phyloP scores from a whole-genome alignment of 768 basidiomycete species.

The Suillus variegatus region DNA sequence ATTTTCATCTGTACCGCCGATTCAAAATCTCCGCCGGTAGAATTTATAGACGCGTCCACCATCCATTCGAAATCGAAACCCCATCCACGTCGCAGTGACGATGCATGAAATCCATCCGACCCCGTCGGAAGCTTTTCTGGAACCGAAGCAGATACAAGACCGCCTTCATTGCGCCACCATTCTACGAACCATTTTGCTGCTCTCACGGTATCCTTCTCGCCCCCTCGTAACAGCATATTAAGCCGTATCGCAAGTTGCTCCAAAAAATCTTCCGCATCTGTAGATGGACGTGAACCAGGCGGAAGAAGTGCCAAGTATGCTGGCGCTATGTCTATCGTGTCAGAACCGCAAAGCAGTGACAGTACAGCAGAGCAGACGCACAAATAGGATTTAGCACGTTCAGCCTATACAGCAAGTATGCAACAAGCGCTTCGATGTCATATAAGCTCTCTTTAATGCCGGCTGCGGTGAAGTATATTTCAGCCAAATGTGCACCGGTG shows the following conservation, averaged over 20 bases:
- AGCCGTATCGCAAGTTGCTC: conserved; percentile 69
- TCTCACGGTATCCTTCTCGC: conserved; percentile 64
- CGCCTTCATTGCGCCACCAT: conserved; percentile 85
- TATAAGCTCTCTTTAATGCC: conserved; percentile 94
- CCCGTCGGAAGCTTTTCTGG: conserved; percentile 28
- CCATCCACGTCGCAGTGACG: conserved; percentile 60
- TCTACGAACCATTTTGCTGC: conserved; percentile 82
- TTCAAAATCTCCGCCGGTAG: conserved; percentile 24
- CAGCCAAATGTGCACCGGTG: conserved; percentile 2
- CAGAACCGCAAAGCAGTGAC: conserved; percentile 13
- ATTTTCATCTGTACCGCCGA: conserved; percentile 59
- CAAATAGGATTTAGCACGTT: conserved; percentile 75
- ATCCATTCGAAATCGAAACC: conserved; percentile 86
- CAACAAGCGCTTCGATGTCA: conserved; percentile 79
- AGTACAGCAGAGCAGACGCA: conserved; percentile 38
- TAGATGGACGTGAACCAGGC: conserved; percentile 53
- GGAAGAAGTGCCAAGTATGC: conserved; percentile 69
- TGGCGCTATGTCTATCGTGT: conserved; percentile 49
- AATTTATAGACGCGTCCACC: conserved; percentile 16
- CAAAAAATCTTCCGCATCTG: conserved; percentile 67
- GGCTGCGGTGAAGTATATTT: conserved; percentile 46
- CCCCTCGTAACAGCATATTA: conserved; percentile 82
- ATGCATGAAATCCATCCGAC: background rate
- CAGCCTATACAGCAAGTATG: conserved; percentile 84
- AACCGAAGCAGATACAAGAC: conserved; percentile 51